Percentiles rank a stretch among this genome's conserved stretches.
These are phyloP conservation scores for Lentinula raphanica DNA, from an alignment of 768 basidiomycete genomes.

Conservation along the genomic window DNA sequence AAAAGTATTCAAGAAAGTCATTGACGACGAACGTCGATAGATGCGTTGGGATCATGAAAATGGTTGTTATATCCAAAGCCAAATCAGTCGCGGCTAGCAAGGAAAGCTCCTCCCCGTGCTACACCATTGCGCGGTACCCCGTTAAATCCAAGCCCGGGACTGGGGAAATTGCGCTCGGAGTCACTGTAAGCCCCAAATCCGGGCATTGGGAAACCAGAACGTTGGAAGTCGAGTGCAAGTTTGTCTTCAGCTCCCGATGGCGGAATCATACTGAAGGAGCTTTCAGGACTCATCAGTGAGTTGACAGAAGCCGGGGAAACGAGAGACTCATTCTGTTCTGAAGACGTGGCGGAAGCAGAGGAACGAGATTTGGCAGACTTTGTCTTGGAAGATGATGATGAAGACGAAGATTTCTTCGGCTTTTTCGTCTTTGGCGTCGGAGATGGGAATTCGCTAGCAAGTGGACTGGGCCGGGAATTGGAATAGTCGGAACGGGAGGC, in stretches of 20 bases:
- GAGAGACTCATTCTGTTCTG: conserved; percentile 16
- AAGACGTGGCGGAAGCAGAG: conserved; percentile 19
- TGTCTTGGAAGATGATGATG: conserved; percentile 16
- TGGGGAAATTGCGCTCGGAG: neutral
- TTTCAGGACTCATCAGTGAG: conserved; percentile 21
- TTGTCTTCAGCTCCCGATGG: neutral
- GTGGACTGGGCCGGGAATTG: conserved; percentile 18
- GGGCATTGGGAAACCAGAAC: neutral
- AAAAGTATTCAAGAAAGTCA: neutral
- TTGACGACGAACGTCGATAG: too few species aligned
- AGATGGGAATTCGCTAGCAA: conserved; percentile 18
- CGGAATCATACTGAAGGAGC: too few species aligned
- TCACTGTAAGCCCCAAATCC: neutral
- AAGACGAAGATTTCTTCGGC: conserved; percentile 4
- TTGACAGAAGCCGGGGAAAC: conserved; percentile 14
- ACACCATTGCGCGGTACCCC: neutral
- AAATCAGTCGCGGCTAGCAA: neutral
- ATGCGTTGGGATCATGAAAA: too few species aligned
- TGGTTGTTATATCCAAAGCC: too few species aligned
- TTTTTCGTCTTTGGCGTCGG: neutral
- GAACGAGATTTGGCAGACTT: conserved; percentile 18
- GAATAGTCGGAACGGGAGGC: conserved; percentile 38
- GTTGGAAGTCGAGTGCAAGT: neutral
- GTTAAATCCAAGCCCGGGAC: neutral
- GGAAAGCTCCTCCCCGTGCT: neutral